These are phyloP conservation scores for Aspergillus ostianus DNA, from an alignment of 495 filamentous ascomycete species.

Conservation along the genomic window DNA sequence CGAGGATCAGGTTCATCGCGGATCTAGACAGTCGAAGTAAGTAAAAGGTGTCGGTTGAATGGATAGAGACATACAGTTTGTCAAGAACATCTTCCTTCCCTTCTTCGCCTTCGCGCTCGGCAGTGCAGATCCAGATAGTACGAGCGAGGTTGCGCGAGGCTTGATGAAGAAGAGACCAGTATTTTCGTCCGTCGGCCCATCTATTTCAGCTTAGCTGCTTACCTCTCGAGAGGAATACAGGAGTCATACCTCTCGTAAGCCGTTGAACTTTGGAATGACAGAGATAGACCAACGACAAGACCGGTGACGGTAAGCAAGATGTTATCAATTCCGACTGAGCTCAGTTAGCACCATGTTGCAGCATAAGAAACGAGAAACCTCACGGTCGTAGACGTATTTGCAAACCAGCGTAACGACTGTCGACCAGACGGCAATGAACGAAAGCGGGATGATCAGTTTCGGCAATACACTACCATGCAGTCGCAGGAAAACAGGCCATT, in stretches of 20 bases:
- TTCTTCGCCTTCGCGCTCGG: conserved; percentile 58
- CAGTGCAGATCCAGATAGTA: conserved; percentile 72
- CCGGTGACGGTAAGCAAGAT: conserved; percentile 79
- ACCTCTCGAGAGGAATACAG: neutral
- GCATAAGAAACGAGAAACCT: conserved; percentile 20
- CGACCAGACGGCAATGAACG: conserved; percentile 66
- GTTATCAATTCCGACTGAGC: conserved; percentile 54
- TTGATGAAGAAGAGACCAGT: conserved; percentile 72
- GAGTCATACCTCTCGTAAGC: conserved; percentile 69
- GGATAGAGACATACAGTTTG: conserved; percentile 53
- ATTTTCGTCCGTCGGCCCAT: conserved; percentile 70
- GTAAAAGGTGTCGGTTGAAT: neutral
- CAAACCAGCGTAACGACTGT: conserved; percentile 65
- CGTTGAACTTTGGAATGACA: conserved; percentile 83
- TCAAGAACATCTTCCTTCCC: conserved; percentile 67
- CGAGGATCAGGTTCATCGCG: conserved; percentile 76
- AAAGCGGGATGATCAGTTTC: conserved; percentile 74
- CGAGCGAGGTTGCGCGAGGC: conserved; percentile 71
- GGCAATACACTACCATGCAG: conserved; percentile 79
- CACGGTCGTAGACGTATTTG: conserved; percentile 48
- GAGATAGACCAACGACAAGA: conserved; percentile 81
- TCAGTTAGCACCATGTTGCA: neutral
- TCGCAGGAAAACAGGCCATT: conserved; percentile 75
- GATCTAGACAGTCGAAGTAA: conserved; percentile 38
- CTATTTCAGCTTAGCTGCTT: conserved; percentile 18